phyloP scores from a whole-genome alignment of 192 early-diverging fungal genomes.

The Podila epigama region DNA sequence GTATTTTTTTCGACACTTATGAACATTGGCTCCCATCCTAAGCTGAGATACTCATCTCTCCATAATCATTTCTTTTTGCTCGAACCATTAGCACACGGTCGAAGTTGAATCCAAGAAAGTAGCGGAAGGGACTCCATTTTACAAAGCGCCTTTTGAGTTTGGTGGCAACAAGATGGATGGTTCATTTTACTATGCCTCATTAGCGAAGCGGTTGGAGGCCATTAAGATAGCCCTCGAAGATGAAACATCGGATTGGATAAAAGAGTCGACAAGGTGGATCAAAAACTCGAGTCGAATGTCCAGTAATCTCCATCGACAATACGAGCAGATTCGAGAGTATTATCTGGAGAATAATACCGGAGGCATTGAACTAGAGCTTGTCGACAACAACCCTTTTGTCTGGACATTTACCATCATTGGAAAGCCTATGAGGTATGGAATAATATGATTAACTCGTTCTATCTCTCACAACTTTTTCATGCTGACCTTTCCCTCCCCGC shows the following conservation, averaged over 20 bases:
- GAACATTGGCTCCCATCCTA: no score
- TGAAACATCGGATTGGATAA: conserved; percentile 61
- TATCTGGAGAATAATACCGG: conserved; percentile 52
- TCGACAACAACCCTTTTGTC: conserved; percentile 63
- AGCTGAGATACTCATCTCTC: no score
- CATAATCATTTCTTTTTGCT: conserved; percentile 1
- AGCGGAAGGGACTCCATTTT: conserved; percentile 55
- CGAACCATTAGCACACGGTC: conserved; percentile 43
- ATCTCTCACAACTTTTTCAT: neutral
- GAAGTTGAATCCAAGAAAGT: conserved; percentile 54
- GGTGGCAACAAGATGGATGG: conserved; percentile 65
- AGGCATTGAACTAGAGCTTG: conserved; percentile 55
- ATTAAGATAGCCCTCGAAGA: conserved; percentile 52
- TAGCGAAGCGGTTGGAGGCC: conserved; percentile 50
- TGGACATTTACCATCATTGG: conserved; percentile 64
- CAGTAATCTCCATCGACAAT: conserved; percentile 62
- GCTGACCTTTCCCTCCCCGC: neutral
- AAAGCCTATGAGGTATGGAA: conserved; percentile 53
- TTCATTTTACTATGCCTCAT: conserved; percentile 48
- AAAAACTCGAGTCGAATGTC: conserved; percentile 54
- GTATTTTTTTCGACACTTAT: neutral
- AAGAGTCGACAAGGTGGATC: conserved; percentile 55
- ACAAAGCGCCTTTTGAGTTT: conserved; percentile 57
- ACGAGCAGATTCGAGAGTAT: conserved; percentile 61
- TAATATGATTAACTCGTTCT: neutral